Conservation (phyloP, 108 stramenopile genomes). For the Pinguiococcus pyrenoidosus region DNA sequence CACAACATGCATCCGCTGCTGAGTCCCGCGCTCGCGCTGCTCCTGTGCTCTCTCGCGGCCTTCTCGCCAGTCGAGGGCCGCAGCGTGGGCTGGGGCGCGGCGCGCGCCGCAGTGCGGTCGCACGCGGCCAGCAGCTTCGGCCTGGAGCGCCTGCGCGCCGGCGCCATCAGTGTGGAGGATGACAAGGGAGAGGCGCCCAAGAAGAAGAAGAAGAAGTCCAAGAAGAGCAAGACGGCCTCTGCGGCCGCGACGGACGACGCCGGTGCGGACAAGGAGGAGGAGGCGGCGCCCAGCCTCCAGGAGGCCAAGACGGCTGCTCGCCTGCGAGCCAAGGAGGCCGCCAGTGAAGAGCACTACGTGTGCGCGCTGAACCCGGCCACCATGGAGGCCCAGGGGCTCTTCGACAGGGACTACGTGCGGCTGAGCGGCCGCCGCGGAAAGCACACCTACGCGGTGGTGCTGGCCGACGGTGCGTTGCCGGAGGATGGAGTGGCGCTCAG, state of each 20-base stretch:
- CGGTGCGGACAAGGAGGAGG: not conserved
- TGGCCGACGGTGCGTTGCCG: constrained; percentile 9
- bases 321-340: constrained; percentile 1
- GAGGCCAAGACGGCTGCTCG: not conserved
- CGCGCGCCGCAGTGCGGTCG: too few relatives aligned
- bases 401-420: constrained; percentile 34
- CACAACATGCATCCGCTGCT: too few relatives aligned
- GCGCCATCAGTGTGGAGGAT: too few relatives aligned
- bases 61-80: too few relatives aligned
- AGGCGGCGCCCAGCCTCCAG: not conserved
- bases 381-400: constrained; percentile 7
- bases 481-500: not conserved
- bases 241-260: not conserved
- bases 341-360: not conserved
- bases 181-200: too few relatives aligned
- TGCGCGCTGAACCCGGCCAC: not conserved
- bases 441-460: constrained; percentile 32
- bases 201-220: not conserved
- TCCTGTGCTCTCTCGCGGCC: too few relatives aligned
- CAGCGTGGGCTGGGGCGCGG: too few relatives aligned
- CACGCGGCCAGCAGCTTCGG: too few relatives aligned
- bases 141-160: too few relatives aligned
- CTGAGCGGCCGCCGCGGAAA: constrained; percentile 38
- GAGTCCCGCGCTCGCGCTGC: too few relatives aligned
- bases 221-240: not conserved